These are phyloP conservation scores for Penicillium concentricum DNA, from an alignment of 2,329 filamentous ascomycete species.

Conservation along the genomic window DNA sequence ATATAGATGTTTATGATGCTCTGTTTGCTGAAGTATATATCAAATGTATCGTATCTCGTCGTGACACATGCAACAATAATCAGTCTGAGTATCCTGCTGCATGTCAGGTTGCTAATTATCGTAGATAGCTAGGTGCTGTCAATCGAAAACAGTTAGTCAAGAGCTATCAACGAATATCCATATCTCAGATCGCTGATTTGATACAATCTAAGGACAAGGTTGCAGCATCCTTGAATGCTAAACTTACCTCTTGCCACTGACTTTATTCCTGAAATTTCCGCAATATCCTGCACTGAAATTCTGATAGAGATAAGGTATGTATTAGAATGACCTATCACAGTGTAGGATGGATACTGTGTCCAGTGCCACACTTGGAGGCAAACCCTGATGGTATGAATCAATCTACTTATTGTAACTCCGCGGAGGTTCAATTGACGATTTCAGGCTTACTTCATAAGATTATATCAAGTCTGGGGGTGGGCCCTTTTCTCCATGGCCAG, in stretches of 20 bases:
- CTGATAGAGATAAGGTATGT: constrained; percentile 13
- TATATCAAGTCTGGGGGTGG: background rate
- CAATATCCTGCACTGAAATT: background rate
- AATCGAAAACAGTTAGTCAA: constrained; percentile 2
- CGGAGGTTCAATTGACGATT: constrained; percentile 2
- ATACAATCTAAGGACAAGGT: background rate
- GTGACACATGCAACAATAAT: constrained; percentile 15
- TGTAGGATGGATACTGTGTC: background rate
- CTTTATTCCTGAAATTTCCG: background rate
- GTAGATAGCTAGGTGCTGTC: background rate
- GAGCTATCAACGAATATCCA: background rate
- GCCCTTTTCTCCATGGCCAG: background rate
- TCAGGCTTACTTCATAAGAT: background rate
- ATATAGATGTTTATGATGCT: constrained; percentile 8
- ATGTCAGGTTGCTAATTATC: background rate
- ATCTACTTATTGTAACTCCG: constrained; percentile 15
- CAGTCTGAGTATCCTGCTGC: constrained; percentile 3
- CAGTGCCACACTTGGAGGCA: background rate
- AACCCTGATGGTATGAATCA: background rate
- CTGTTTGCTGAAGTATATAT: background rate
- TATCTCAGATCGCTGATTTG: constrained; percentile 21
- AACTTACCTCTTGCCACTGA: background rate
- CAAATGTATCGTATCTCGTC: background rate
- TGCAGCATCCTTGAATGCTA: background rate
- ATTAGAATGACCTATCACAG: constrained; percentile 6